A percentile compares a stretch with the other conserved stretches of the same genome.
These are phyloP conservation scores for Backusella sp. DNA, from an alignment of 192 early-diverging fungal genomes.

Conservation along the genomic window DNA sequence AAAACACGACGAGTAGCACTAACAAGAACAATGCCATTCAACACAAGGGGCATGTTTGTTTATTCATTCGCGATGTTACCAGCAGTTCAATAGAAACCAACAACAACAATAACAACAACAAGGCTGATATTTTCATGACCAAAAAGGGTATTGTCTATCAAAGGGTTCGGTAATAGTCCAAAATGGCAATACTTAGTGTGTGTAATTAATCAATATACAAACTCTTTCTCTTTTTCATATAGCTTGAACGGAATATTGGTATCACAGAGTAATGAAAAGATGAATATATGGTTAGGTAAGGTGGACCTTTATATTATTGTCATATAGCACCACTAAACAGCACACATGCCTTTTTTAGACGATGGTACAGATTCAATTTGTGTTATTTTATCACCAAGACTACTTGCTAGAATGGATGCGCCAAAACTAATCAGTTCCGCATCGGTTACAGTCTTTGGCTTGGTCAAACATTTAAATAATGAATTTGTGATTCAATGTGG, in stretches of 20 bases:
- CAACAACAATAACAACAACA: background rate
- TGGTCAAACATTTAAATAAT: slow-evolving; percentile 1
- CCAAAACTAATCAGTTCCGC: background rate
- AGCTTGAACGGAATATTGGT: slow-evolving; percentile 18
- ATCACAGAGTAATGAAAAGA: background rate
- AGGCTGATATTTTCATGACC: background rate
- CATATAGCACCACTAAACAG: background rate
- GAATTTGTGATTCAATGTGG: slow-evolving; percentile 1
- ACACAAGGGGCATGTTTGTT: background rate
- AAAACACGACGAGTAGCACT: background rate
- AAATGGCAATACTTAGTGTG: slow-evolving; percentile 5
- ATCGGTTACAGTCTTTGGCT: slow-evolving; percentile 1
- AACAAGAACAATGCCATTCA: background rate
- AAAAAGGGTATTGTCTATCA: slow-evolving; percentile 3
- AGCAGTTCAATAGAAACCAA: background rate
- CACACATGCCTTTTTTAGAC: background rate
- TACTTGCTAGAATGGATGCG: background rate
- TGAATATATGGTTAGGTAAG: slow-evolving; percentile 19
- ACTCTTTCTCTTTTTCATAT: background rate
- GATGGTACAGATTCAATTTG: slow-evolving; percentile 12
- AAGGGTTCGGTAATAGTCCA: slow-evolving; percentile 1
- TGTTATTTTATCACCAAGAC: background rate
- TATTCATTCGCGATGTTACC: background rate
- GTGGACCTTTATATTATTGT: background rate
- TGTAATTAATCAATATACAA: background rate